Base-by-base conservation (phyloP, 345 rosid genomes). In the Iberis pinnata region DNA sequence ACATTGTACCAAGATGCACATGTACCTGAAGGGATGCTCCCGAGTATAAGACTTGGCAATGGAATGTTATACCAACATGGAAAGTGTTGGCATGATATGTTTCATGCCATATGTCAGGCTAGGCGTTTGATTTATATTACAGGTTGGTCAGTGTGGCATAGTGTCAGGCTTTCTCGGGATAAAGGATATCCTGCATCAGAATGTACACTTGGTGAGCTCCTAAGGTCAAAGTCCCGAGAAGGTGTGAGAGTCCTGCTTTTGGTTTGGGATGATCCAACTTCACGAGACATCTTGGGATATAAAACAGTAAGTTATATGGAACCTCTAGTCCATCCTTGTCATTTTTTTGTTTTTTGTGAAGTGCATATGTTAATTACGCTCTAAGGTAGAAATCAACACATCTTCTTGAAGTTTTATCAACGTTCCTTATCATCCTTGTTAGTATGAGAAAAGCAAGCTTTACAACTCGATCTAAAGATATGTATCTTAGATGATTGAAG, bases 1-100 rank as follows among this genome's bases (percentile, higher is more conserved):
- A 85, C 58, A 12, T 74, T 86, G 61, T 92, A 92, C 64, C 97
- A 92, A 27, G 98, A 92, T 25, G 98, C 98, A 63, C 98, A 92
- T 40, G 83, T 69, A 43, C 73, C 59, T 13, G 75, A 75, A 33
- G 67, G 69, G 4, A 11, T 51, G 53, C 64, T 74, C 63, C 86
- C 83, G 2, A 57, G 63, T 20, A 76, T 88, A 11, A 25, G 58
- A 20, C 38, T 88, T 45, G 90, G 81, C 9, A 68, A 45, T 0
- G 77, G 84, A 35, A 57, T 56, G 45, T 65, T 73, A 36, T 88
- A 71, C 42, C 57, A 38, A 63, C 88, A 74, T 0, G 74, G 56
- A 0, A 76, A 70, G 6, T 92, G 98, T 50, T 92, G 98, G 98
- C 97, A 92, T 64, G 98, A 92, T 63, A 81, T 92, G 18, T 88